phyloP scores from a whole-genome alignment of 2,329 filamentous ascomycete genomes.

The Phialemonium atrogriseum region DNA sequence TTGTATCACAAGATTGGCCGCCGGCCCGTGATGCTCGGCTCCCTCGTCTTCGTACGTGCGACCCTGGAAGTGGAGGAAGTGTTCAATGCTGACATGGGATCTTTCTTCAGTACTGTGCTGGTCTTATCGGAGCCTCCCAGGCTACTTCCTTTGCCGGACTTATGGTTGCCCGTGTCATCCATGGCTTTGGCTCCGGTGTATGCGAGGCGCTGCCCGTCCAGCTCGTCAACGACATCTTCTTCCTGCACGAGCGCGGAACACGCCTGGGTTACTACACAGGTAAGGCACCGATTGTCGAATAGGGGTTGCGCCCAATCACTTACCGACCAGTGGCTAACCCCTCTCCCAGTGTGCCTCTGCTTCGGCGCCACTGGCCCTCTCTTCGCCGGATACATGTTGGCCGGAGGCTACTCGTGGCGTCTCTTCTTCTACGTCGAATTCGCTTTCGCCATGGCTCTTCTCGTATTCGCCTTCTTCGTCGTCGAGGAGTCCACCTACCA shows the following conservation, averaged over 20 bases:
- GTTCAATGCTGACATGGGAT: not conserved
- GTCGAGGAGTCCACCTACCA: slow-evolving; percentile 24
- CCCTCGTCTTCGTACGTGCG: slow-evolving; percentile 23
- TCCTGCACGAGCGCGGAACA: slow-evolving; percentile 38
- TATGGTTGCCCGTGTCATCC: slow-evolving; percentile 30
- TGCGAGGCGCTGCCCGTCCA: slow-evolving; percentile 37
- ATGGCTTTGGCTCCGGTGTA: slow-evolving; percentile 31
- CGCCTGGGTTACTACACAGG: slow-evolving; percentile 52
- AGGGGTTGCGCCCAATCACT: too few species aligned
- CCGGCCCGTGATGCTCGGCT: slow-evolving; percentile 32
- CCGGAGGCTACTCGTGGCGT: slow-evolving; percentile 48
- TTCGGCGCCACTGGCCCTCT: slow-evolving; percentile 47
- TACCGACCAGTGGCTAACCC: not conserved
- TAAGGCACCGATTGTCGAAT: too few species aligned
- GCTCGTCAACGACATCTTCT: slow-evolving; percentile 37
- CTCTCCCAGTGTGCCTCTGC: slow-evolving; percentile 38
- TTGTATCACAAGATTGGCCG: slow-evolving; percentile 43
- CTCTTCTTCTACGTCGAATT: slow-evolving; percentile 54
- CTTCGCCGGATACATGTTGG: slow-evolving; percentile 54
- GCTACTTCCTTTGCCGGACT: slow-evolving; percentile 25
- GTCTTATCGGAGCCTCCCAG: slow-evolving; percentile 28
- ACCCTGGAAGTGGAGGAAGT: not conserved
- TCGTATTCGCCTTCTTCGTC: slow-evolving; percentile 22
- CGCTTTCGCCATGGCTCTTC: slow-evolving; percentile 32
- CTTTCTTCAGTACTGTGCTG: slow-evolving; percentile 26